Conservation (phyloP, 73 alveolate species). For the Paramecium primaurelia region DNA sequence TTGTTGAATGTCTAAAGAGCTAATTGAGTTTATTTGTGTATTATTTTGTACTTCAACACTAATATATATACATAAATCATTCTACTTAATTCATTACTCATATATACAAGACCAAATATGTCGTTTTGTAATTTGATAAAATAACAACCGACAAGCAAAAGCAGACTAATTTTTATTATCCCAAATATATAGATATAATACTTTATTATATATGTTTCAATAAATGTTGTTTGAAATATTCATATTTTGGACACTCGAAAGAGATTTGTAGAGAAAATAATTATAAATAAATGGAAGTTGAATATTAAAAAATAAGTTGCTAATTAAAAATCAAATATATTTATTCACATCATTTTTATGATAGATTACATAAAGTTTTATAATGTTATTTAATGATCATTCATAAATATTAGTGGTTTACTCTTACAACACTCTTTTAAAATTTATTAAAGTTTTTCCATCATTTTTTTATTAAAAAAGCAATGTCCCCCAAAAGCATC, state of each 20-base stretch:
- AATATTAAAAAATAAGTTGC: background rate
- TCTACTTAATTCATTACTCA: background rate
- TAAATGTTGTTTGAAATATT: background rate
- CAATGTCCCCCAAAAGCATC: background rate
- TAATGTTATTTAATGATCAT: background rate
- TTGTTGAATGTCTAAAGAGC: background rate
- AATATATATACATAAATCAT: background rate
- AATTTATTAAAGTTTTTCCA: background rate
- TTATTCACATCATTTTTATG: background rate
- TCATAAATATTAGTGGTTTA: background rate
- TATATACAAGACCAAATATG: background rate
- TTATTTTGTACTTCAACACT: background rate
- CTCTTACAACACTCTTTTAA: background rate
- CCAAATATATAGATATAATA: background rate
- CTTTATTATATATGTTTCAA: background rate
- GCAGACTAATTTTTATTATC: background rate
- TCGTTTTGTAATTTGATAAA: background rate
- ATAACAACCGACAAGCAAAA: background rate
- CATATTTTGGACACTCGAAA: background rate
- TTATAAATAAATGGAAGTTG: background rate
- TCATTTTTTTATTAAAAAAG: background rate
- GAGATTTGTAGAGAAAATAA: background rate
- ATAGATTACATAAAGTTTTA: background rate
- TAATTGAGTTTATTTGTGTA: background rate
- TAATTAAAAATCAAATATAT: background rate